Conservation (phyloP, 805 yeast genomes). For the Starmera caribaea region DNA sequence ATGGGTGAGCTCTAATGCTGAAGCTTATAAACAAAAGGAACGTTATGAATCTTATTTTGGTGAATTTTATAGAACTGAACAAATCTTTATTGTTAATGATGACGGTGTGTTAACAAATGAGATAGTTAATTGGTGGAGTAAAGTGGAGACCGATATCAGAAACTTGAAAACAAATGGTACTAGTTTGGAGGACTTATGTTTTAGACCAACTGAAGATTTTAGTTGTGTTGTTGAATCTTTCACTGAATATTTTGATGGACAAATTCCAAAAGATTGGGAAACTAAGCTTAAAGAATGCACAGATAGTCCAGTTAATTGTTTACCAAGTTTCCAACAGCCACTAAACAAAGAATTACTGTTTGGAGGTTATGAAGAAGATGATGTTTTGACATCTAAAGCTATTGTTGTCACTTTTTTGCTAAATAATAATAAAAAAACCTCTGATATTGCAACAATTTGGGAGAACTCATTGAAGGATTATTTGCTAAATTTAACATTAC, state of each 20-base stretch:
- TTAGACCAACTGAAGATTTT: constrained; percentile 68
- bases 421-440: constrained; percentile 36
- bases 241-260: constrained; percentile 78
- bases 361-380: constrained; percentile 41
- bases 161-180: constrained; percentile 21
- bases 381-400: constrained; percentile 55
- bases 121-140: constrained; percentile 80
- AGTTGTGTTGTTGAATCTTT: constrained; percentile 79
- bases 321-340: constrained; percentile 90
- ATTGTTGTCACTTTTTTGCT: constrained; percentile 68
- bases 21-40: constrained; percentile 55
- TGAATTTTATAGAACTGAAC: constrained; percentile 86
- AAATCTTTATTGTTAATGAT: constrained; percentile 62
- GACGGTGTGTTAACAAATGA: constrained; percentile 64
- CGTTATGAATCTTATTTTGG: constrained; percentile 79
- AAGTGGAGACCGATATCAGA: constrained; percentile 52
- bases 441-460: constrained; percentile 43
- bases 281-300: constrained; percentile 49
- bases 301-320: constrained; percentile 75
- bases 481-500: constrained; percentile 36
- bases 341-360: constrained; percentile 62
- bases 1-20: constrained; percentile 82
- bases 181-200: constrained; percentile 60
- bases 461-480: constrained; percentile 58
- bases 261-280: constrained; percentile 49